A percentile compares a stretch with the other conserved stretches of the same genome.
phyloP scores from a whole-genome alignment of 1,284 basidiomycete species.

The Pseudozyma sp. region DNA sequence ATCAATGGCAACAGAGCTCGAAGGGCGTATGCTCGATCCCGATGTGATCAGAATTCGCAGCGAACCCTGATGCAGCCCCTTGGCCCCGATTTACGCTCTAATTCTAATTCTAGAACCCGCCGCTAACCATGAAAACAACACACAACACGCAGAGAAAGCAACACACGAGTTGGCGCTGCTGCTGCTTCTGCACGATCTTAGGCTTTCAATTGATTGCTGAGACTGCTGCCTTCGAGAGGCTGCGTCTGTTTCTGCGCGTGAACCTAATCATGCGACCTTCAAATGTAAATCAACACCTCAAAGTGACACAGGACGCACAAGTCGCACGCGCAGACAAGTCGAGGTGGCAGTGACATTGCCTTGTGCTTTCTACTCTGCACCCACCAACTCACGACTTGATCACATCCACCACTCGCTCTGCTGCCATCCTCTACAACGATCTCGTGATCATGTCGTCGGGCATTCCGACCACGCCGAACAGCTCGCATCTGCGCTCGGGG shows the following conservation, averaged over 20 bases:
- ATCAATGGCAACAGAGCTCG: too few relatives aligned
- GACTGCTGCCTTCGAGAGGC: too few relatives aligned
- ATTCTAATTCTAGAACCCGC: not conserved
- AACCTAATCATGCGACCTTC: not conserved
- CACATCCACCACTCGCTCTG: not conserved
- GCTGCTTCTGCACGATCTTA: too few relatives aligned
- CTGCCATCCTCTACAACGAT: not conserved
- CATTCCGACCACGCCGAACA: conserved; percentile 49
- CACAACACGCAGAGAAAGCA: conserved; percentile 5
- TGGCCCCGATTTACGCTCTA: not conserved
- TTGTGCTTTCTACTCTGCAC: not conserved
- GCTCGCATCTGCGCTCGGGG: conserved; percentile 41
- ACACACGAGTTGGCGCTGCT: not conserved
- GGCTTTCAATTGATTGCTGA: too few relatives aligned
- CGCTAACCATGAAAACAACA: not conserved
- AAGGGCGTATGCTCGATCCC: too few relatives aligned
- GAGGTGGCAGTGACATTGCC: not conserved
- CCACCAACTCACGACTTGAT: not conserved
- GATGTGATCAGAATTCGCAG: not conserved
- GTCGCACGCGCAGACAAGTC: too few relatives aligned
- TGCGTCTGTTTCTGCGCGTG: too few relatives aligned
- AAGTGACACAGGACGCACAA: conserved; percentile 1
- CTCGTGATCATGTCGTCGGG: conserved; percentile 38
- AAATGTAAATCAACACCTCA: conserved; percentile 5
- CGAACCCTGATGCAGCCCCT: not conserved